Conservation (phyloP, 2,329 filamentous ascomycete species). For the Aphanocladium album region DNA sequence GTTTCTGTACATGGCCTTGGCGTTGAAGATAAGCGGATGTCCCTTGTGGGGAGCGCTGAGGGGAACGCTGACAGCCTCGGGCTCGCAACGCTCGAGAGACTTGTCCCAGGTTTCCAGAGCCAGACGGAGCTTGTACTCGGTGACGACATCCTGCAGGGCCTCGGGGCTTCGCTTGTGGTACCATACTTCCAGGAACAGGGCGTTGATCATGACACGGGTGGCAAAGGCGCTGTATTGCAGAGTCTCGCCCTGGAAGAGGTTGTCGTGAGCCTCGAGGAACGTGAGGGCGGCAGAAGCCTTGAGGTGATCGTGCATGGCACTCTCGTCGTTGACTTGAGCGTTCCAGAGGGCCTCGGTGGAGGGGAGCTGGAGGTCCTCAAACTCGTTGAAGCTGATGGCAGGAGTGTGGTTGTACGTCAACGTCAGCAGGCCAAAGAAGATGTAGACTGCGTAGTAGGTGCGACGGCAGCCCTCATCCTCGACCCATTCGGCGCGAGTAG, state of each 20-base stretch:
- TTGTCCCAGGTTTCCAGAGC: slow-evolving; percentile 99
- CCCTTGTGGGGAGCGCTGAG: slow-evolving; percentile 93
- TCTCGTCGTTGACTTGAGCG: slow-evolving; percentile 70
- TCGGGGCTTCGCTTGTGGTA: slow-evolving; percentile 99
- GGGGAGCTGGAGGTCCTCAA: slow-evolving; percentile 86
- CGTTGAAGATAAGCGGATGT: slow-evolving; percentile 95
- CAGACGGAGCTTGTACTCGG: slow-evolving; percentile 93
- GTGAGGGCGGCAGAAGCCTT: slow-evolving; percentile 68
- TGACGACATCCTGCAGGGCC: slow-evolving; percentile 92
- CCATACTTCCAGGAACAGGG: slow-evolving; percentile 96
- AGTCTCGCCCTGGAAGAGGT: slow-evolving; percentile 87
- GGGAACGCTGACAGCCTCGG: slow-evolving; percentile 81
- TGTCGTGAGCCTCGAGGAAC: slow-evolving; percentile 91
- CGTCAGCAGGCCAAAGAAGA: slow-evolving; percentile 94
- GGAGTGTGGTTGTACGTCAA: slow-evolving; percentile 97
- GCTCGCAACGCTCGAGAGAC: slow-evolving; percentile 88
- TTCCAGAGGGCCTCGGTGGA: slow-evolving; percentile 96
- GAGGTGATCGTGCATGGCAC: slow-evolving; percentile 77
- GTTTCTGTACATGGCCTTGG: slow-evolving; percentile 94
- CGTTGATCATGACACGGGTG: slow-evolving; percentile 97
- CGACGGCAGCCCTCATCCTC: slow-evolving; percentile 94
- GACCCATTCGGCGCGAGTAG: slow-evolving; percentile 86
- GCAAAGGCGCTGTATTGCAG: slow-evolving; percentile 94
- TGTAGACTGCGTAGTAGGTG: slow-evolving; percentile 97
- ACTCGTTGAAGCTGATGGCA: slow-evolving; percentile 96